Conservation (phyloP, 345 rosid species). For the Raphanus sativus region DNA sequence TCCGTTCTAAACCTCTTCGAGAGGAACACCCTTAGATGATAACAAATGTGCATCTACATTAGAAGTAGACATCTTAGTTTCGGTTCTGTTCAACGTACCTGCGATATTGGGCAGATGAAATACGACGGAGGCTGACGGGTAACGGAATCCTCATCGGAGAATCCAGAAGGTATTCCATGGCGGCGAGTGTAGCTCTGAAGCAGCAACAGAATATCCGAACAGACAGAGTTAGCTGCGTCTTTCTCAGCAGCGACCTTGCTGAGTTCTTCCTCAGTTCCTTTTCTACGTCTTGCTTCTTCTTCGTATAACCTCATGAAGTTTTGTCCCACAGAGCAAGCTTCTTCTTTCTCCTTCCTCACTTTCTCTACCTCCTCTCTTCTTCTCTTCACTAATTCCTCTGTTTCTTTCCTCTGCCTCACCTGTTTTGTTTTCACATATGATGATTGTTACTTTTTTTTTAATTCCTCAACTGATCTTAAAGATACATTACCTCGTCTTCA, state of each 20-base stretch:
- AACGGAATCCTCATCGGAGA: conserved; percentile 33
- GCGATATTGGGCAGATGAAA: conserved; percentile 49
- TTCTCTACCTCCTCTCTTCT: conserved; percentile 41
- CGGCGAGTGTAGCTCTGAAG: conserved; percentile 38
- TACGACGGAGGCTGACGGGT: conserved; percentile 44
- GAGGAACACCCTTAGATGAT: neutral
- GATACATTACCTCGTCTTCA: conserved; percentile 36
- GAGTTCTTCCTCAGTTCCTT: conserved; percentile 34
- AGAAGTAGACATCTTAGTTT: neutral
- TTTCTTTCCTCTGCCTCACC: conserved; percentile 41
- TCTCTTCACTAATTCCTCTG: conserved; percentile 35
- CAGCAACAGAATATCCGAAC: conserved; percentile 40
- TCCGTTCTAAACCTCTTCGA: neutral
- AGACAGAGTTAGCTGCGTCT: conserved; percentile 37
- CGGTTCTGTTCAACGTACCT: conserved; percentile 34
- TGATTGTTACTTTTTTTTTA: neutral
- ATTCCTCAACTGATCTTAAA: neutral
- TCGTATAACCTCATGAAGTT: conserved; percentile 38
- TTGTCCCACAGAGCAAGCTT: conserved; percentile 42
- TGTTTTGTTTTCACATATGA: conserved; percentile 2
- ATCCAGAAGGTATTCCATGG: conserved; percentile 24
- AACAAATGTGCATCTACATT: neutral
- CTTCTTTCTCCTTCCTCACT: conserved; percentile 43
- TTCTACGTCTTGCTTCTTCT: conserved; percentile 38
- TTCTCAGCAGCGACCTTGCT: conserved; percentile 36